These are phyloP conservation scores for Acacia pycnantha DNA, from an alignment of 331 rosid species.

Conservation along the genomic window DNA sequence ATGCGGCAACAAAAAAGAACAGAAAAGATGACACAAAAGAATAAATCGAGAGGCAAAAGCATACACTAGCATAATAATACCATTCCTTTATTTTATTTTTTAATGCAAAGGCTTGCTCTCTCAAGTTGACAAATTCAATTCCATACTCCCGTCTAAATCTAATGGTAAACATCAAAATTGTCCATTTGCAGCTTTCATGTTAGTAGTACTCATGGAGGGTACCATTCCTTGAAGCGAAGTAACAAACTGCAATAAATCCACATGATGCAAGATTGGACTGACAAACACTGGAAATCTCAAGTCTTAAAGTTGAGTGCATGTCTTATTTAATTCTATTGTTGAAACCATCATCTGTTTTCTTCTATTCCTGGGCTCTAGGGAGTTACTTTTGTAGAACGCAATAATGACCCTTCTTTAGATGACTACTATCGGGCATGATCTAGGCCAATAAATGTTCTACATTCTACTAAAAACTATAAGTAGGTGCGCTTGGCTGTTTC, in stretches of 20 bases:
- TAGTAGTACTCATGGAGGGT: not conserved
- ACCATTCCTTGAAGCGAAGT: not conserved
- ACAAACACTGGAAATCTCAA: not conserved
- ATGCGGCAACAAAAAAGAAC: not conserved
- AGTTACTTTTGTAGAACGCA: not conserved
- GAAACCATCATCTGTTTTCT: not conserved
- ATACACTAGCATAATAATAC: not conserved
- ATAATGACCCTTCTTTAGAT: not conserved
- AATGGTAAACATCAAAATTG: slow-evolving; percentile 17
- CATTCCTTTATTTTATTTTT: not conserved
- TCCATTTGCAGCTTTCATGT: not conserved
- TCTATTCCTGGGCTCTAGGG: not conserved
- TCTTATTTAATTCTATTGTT: not conserved
- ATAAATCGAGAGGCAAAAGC: not conserved
- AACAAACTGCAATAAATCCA: not conserved
- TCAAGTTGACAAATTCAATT: slow-evolving; percentile 1
- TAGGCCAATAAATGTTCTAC: not conserved
- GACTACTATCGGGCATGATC: not conserved
- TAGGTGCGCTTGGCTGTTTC: not conserved
- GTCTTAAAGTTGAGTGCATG: not conserved
- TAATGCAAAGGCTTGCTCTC: not conserved
- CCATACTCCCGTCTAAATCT: not conserved
- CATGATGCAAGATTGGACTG: not conserved
- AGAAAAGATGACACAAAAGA: not conserved
- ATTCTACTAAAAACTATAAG: not conserved